Conservation (phyloP, 2,329 filamentous ascomycete species). For the Hymenoscyphus fraxineus region DNA sequence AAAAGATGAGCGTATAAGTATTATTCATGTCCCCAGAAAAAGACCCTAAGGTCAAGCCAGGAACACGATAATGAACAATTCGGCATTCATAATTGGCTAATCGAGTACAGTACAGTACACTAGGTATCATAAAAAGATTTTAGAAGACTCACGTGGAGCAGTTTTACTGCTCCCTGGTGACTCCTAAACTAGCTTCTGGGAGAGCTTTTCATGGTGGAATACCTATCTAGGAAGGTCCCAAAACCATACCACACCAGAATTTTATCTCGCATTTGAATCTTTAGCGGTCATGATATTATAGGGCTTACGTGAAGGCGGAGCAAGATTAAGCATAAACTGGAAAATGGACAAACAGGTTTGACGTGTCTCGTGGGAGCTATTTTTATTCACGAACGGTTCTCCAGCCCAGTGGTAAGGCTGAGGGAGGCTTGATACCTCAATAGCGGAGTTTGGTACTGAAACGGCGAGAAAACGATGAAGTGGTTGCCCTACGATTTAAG, state of each 20-base stretch:
- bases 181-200: background rate
- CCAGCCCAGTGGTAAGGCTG: slow-evolving; percentile 2
- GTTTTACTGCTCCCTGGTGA: background rate
- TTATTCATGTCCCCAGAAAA: no score
- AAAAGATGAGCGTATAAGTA: no score
- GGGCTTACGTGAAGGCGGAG: background rate
- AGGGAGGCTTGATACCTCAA: background rate
- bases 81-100: background rate
- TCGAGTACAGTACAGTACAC: background rate
- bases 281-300: background rate
- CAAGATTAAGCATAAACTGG: background rate
- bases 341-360: background rate
- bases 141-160: no score
- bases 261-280: background rate
- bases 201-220: background rate
- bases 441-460: background rate
- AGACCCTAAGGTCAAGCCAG: no score
- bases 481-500: background rate
- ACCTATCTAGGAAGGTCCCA: background rate
- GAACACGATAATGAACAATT: background rate
- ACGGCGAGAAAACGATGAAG: background rate
- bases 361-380: background rate
- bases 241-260: background rate
- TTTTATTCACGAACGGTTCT: background rate
- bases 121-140: background rate